Conservation (phyloP, 2,329 filamentous ascomycete species). For the Trichophyton simii region DNA sequence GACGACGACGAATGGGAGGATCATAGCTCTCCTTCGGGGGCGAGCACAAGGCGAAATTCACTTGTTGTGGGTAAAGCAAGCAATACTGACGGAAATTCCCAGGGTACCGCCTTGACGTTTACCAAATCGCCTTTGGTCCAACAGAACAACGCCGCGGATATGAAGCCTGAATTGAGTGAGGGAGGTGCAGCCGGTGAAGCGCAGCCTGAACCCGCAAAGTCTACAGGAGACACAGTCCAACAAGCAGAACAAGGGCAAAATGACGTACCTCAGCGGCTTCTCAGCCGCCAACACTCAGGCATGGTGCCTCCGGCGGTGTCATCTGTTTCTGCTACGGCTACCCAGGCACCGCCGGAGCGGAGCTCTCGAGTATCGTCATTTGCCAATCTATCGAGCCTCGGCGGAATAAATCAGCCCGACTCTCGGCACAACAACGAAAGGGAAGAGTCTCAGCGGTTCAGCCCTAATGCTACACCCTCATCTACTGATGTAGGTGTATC, state of each 20-base stretch:
- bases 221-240: not conserved
- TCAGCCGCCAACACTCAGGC: conserved; percentile 30
- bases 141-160: conserved; percentile 9
- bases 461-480: conserved; percentile 31
- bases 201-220: not conserved
- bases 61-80: conserved; percentile 20
- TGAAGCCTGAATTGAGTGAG: not conserved
- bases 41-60: conserved; percentile 36
- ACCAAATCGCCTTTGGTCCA: conserved; percentile 14
- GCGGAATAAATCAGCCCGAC: conserved; percentile 20
- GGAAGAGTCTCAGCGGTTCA: conserved; percentile 2
- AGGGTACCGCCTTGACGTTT: not conserved
- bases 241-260: conserved; percentile 20
- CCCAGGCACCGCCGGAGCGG: conserved; percentile 24
- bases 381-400: conserved; percentile 24
- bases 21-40: conserved; percentile 35
- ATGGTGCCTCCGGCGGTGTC: conserved; percentile 38
- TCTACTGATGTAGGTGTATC: conserved; percentile 38
- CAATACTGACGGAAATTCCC: conserved; percentile 8
- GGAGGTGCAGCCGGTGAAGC: not conserved
- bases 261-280: conserved; percentile 27
- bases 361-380: conserved; percentile 27
- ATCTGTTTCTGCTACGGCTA: conserved; percentile 35
- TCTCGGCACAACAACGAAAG: conserved; percentile 18
- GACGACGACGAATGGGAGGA: conserved; percentile 38